Percentiles rank a stretch among this genome's conserved stretches.
Conservation (phyloP, 768 basidiomycete species). For the Boletus rufocinnamomeus region DNA sequence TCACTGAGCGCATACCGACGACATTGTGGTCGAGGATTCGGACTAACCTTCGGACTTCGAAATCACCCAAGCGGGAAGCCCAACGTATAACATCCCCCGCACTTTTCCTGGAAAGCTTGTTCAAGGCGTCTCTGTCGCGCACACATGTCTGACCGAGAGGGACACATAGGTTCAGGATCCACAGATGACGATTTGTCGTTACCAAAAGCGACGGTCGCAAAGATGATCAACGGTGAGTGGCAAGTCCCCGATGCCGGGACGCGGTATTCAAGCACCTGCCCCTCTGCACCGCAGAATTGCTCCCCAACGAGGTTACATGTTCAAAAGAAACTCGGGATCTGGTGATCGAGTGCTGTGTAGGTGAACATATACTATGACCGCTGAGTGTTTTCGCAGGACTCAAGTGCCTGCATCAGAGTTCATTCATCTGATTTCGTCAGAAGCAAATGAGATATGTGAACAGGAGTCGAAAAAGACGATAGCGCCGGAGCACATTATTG, state of each 20-base stretch:
- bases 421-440: conserved; percentile 94
- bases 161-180: conserved; percentile 60
- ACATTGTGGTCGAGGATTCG: conserved; percentile 15
- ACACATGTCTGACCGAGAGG: conserved; percentile 91
- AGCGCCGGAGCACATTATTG: conserved; percentile 94
- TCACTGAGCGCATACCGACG: conserved; percentile 15
- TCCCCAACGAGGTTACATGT: conserved; percentile 85
- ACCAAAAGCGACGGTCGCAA: conserved; percentile 96
- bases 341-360: conserved; percentile 98
- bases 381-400: conserved; percentile 15
- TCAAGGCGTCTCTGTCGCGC: conserved; percentile 8
- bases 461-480: conserved; percentile 99
- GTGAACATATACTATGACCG: conserved; percentile 55
- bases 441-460: conserved; percentile 98
- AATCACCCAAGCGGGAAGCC: conserved; percentile 28
- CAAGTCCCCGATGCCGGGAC: conserved; percentile 1
- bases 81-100: not conserved
- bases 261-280: conserved; percentile 9
- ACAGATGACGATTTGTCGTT: conserved; percentile 92
- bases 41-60: conserved; percentile 40
- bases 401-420: conserved; percentile 65
- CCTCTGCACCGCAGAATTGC: conserved; percentile 61
- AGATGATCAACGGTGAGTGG: conserved; percentile 85
- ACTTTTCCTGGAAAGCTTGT: not conserved
- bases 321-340: conserved; percentile 97